A percentile compares a stretch with the other conserved stretches of the same genome.
These are phyloP conservation scores for Epichloe amarillans DNA, from an alignment of 2,329 filamentous ascomycete genomes.

Conservation along the genomic window DNA sequence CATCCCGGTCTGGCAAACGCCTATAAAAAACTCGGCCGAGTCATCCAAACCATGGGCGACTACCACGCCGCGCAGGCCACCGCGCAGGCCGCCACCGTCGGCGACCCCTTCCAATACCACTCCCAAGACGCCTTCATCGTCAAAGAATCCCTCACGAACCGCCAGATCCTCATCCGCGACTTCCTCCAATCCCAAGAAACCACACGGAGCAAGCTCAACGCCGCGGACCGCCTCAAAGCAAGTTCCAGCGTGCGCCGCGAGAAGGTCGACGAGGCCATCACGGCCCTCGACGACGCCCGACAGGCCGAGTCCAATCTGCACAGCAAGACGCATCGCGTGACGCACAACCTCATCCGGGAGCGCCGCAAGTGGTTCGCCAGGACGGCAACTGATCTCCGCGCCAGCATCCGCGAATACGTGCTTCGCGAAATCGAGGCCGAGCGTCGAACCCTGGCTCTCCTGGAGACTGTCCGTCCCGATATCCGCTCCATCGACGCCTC, in stretches of 20 bases:
- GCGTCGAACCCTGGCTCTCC: constrained; percentile 73
- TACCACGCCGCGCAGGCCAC: constrained; percentile 94
- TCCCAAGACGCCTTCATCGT: constrained; percentile 94
- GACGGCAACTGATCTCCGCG: constrained; percentile 70
- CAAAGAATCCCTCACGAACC: constrained; percentile 94
- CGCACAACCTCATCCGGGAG: constrained; percentile 75
- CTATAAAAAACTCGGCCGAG: constrained; percentile 87
- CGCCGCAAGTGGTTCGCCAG: constrained; percentile 83
- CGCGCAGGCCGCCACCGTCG: constrained; percentile 86
- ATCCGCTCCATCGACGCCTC: constrained; percentile 85
- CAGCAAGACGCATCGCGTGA: constrained; percentile 80
- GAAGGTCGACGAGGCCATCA: constrained; percentile 97
- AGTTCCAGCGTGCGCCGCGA: constrained; percentile 79
- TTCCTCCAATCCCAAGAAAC: constrained; percentile 80
- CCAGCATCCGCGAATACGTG: constrained; percentile 81
- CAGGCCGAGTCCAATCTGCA: constrained; percentile 68
- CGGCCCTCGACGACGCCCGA: constrained; percentile 74
- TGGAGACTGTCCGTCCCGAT: constrained; percentile 89
- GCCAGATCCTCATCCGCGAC: constrained; percentile 89
- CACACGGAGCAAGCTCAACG: constrained; percentile 68
- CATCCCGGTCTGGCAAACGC: constrained; percentile 79
- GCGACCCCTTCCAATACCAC: constrained; percentile 82
- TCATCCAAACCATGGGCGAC: constrained; percentile 86
- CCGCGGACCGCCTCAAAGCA: constrained; percentile 78
- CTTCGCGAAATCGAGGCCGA: constrained; percentile 92